These are phyloP conservation scores for Chrysoporthe deuterocubensis DNA, from an alignment of 2,329 filamentous ascomycete genomes.

Conservation along the genomic window DNA sequence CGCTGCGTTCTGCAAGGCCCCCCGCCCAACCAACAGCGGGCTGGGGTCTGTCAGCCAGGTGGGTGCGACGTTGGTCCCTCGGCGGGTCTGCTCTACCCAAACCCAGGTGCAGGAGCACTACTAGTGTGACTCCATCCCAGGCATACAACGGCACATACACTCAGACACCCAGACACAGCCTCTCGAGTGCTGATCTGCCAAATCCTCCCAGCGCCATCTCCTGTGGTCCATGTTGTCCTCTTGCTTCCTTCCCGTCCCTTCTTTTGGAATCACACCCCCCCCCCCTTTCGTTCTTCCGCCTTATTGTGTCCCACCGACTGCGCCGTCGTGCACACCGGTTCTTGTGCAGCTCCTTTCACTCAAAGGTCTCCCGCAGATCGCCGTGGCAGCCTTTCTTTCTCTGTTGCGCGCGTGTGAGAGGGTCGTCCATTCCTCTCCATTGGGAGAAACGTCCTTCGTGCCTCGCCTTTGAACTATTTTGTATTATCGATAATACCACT, in stretches of 20 bases:
- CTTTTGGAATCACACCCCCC: conserved; percentile 21
- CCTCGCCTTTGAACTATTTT: background rate
- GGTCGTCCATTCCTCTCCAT: background rate
- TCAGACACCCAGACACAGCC: background rate
- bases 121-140: background rate
- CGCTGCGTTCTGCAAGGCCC: conserved; percentile 6
- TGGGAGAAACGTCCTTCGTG: background rate
- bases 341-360: background rate
- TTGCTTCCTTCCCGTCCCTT: conserved; percentile 24
- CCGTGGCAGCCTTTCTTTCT: background rate
- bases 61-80: background rate
- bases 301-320: conserved; percentile 1
- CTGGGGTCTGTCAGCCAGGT: background rate
- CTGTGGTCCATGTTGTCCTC: conserved; percentile 4
- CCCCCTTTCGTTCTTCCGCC: conserved; percentile 1
- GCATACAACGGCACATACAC: background rate
- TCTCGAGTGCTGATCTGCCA: conserved; percentile 10
- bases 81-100: background rate
- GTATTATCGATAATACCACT: background rate
- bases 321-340: background rate
- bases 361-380: background rate
- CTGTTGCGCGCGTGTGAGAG: background rate
- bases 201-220: conserved; percentile 10
- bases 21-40: background rate
- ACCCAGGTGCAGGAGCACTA: background rate